Base-by-base conservation (phyloP, 2,329 filamentous ascomycete genomes). In the Fusarium camptoceras region DNA sequence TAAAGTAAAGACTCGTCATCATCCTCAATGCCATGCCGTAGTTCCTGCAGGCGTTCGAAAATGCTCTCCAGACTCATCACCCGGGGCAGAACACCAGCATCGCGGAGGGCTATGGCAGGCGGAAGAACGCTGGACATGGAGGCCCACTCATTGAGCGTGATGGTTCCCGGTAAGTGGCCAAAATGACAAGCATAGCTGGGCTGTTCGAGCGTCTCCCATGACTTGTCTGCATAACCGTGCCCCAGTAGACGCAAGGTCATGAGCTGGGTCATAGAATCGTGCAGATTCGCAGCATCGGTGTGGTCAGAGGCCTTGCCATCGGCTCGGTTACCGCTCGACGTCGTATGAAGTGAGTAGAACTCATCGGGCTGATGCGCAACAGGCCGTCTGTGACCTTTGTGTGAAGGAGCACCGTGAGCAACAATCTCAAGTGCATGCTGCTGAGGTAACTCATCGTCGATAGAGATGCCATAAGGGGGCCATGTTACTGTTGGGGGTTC, bases 201-300 rank as follows among this genome's bases (percentile, higher is more conserved):
- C 74, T 93, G 91, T 75, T 94, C 92, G 27, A 94, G 82, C 2
- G 91, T 90, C 66, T 91, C 87, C 91, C 89, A 93, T 4, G 89
- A 90, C 63, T 82, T 77, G 5, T 77, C 75, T 46, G 86, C 81
- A 18, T 80, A 74, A 7, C 80, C 81, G 1, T 77, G 73, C 6
- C 83, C 82, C 59, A 83, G 80, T 16, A 86, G 79, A 27, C 83
- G 81, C 75, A 89, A 77, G 3, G 86, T 88, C 83, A 87, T 88
- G 72, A 89, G 83, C 77, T 88, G 84, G 11, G 81, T 84, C 87
- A 89, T 89, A 51, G 83, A 78, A 68, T 87, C 83, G 75, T 88
- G 85, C 27, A 83, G 76, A 70, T 86, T 83, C 18, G 81, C 84
- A 10, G 77, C 78, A 64, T 89, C 87, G 6, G 78, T 81, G 18